phyloP scores from a whole-genome alignment of 1,139 yeast genomes.

The Geotrichum carabidarum region DNA sequence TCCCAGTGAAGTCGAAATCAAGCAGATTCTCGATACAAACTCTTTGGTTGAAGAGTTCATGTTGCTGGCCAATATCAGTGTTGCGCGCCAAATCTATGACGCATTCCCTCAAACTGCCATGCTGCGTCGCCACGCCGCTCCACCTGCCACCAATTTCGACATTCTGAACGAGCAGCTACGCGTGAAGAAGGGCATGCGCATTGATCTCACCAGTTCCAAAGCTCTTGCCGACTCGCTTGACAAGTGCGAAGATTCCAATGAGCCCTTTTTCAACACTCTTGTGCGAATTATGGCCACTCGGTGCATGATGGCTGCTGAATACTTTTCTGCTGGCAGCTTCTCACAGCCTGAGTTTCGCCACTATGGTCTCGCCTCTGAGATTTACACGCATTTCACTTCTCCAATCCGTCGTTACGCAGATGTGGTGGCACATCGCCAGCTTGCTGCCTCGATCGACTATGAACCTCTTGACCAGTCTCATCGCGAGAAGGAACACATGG shows the following conservation, averaged over 20 bases:
- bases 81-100: conserved; percentile 85
- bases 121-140: conserved; percentile 90
- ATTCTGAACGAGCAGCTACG: conserved; percentile 80
- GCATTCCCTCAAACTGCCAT: conserved; percentile 97
- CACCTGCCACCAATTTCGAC: conserved; percentile 92
- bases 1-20: conserved; percentile 92
- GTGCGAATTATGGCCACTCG: conserved; percentile 96
- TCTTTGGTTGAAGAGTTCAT: conserved; percentile 97
- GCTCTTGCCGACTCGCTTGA: conserved; percentile 93
- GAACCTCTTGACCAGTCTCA: conserved; percentile 78
- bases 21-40: conserved; percentile 81
- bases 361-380: conserved; percentile 95
- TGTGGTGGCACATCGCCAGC: conserved; percentile 92
- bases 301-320: conserved; percentile 99
- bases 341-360: conserved; percentile 93
- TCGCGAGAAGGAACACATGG: conserved; percentile 88
- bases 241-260: conserved; percentile 72
- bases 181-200: conserved; percentile 65
- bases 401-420: conserved; percentile 98
- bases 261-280: conserved; percentile 88
- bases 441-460: conserved; percentile 95
- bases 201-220: conserved; percentile 80
- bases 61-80: conserved; percentile 95
- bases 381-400: conserved; percentile 96
- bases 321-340: conserved; percentile 88